Base-by-base conservation (phyloP, 345 rosid genomes). In the Populus davidiana region DNA sequence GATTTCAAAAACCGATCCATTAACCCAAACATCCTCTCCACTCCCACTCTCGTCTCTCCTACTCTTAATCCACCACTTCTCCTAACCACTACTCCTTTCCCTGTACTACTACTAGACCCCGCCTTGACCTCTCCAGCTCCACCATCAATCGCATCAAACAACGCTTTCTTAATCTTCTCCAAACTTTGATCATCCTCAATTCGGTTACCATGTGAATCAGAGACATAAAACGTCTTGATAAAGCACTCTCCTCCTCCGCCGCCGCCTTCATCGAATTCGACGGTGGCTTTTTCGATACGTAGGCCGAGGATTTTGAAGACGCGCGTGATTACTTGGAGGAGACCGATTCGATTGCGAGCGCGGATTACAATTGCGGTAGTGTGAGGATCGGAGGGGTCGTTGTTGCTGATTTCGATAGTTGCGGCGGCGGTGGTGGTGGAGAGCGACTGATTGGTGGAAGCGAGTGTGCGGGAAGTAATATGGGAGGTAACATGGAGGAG, bases 331-430 rank as follows among this genome's bases (percentile, higher is more conserved):
- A 81, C 80, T 67, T 82, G 86, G 31, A 86, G 87, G 63, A 84
- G 82, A 27, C 87, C 87, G 71, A 84, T 86, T 16, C 89, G 85
- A 81, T 80, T 86, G 71, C 86, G 86, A 1, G 86, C 80, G 69
- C 81, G 87, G 81, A 86, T 71, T 21, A 77, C 79, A 76, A 86
- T 64, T 36, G 79, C 82, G 39, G 86, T 84, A 2, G 83, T n/a
- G 69, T 35, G 20, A 38, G 80, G 75, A 56, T 9, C 33, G 61
- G 73, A 20, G 35, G 44, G 44, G 35, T 43, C 29, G 20, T 59
- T 31, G 39, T 67, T 38, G 29, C 56, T 63, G 23, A 70, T 12
- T 2, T 63, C n/a, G 65, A 71, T 50, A 27, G 63, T 49, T 36
- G 39, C 21, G 11, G 29, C 41, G 61, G 59, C 9, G 70, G 70